Percentiles rank a stretch among this genome's conserved stretches.
phyloP scores from a whole-genome alignment of 768 basidiomycete genomes.

The Piloderma croceum region DNA sequence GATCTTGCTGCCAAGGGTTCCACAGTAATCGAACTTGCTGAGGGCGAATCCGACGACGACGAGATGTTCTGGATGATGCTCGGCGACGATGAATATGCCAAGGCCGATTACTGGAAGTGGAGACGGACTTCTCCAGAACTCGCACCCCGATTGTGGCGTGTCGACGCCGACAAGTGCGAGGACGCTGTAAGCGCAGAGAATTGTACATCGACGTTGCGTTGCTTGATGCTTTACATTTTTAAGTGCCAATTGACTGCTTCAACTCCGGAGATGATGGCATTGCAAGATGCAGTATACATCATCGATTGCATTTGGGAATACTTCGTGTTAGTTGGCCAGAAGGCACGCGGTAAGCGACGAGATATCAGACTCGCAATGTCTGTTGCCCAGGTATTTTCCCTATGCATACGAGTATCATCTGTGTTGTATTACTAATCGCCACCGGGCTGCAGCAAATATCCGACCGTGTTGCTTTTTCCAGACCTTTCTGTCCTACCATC shows the following conservation, averaged over 20 bases:
- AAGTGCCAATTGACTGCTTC: too few relatives aligned
- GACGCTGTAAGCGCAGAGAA: too few relatives aligned
- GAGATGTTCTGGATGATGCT: slow-evolving; percentile 87
- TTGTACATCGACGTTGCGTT: too few relatives aligned
- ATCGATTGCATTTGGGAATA: slow-evolving; percentile 77
- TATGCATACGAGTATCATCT: neutral
- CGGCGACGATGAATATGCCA: slow-evolving; percentile 70
- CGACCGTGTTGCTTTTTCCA: slow-evolving; percentile 38
- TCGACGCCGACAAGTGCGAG: slow-evolving; percentile 41
- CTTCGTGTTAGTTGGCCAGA: slow-evolving; percentile 65
- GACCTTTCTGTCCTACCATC: slow-evolving; percentile 68
- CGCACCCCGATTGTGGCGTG: slow-evolving; percentile 56
- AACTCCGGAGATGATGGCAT: too few relatives aligned
- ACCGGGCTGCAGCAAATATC: slow-evolving; percentile 46
- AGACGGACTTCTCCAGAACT: slow-evolving; percentile 34
- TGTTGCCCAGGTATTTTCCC: slow-evolving; percentile 44
- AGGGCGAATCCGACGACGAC: slow-evolving; percentile 60
- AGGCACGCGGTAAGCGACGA: slow-evolving; percentile 53
- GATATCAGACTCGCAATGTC: slow-evolving; percentile 60
- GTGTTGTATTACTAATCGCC: slow-evolving; percentile 3
- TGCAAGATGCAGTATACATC: slow-evolving; percentile 51
- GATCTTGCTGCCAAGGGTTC: slow-evolving; percentile 35
- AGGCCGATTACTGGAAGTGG: slow-evolving; percentile 83
- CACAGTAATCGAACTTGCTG: slow-evolving; percentile 49
- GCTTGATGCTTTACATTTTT: too few relatives aligned